These are phyloP conservation scores for Nemania sp. DNA, from an alignment of 2,329 filamentous ascomycete genomes.

Conservation along the genomic window DNA sequence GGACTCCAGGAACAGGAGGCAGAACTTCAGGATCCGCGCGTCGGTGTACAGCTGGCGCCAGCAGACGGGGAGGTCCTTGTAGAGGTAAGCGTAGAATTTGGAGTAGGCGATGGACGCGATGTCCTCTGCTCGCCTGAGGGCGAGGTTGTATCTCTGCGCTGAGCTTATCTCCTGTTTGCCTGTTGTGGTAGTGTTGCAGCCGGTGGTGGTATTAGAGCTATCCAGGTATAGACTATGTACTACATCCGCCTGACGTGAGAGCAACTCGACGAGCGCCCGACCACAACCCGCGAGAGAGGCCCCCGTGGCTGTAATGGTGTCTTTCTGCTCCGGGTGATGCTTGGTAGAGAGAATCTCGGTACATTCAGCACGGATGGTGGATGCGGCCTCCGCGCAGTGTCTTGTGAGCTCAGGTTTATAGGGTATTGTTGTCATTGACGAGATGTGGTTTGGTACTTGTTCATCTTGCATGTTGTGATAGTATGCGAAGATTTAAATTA, in stretches of 20 bases:
- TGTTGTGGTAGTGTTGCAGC: background rate
- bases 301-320: background rate
- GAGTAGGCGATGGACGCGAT: constrained; percentile 63
- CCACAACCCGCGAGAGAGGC: constrained; percentile 33
- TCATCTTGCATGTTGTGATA: background rate
- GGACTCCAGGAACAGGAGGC: constrained; percentile 40
- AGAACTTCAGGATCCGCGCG: constrained; percentile 67
- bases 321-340: background rate
- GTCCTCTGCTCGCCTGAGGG: constrained; percentile 56
- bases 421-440: constrained; percentile 8
- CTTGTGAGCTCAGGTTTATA: constrained; percentile 26
- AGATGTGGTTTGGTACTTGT: background rate
- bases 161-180: background rate
- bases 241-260: constrained; percentile 34
- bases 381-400: constrained; percentile 32
- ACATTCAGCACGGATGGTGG: constrained; percentile 33
- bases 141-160: constrained; percentile 31
- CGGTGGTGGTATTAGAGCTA: background rate
- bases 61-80: constrained; percentile 65
- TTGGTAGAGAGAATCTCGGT: constrained; percentile 23
- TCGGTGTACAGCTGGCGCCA: constrained; percentile 77
- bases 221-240: constrained; percentile 12
- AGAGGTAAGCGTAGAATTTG: constrained; percentile 73
- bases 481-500: too few relatives aligned
- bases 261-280: constrained; percentile 34